A percentile compares a stretch with the other conserved stretches of the same genome.
phyloP scores from a whole-genome alignment of 1,139 yeast species.

The Pichia cactophila region DNA sequence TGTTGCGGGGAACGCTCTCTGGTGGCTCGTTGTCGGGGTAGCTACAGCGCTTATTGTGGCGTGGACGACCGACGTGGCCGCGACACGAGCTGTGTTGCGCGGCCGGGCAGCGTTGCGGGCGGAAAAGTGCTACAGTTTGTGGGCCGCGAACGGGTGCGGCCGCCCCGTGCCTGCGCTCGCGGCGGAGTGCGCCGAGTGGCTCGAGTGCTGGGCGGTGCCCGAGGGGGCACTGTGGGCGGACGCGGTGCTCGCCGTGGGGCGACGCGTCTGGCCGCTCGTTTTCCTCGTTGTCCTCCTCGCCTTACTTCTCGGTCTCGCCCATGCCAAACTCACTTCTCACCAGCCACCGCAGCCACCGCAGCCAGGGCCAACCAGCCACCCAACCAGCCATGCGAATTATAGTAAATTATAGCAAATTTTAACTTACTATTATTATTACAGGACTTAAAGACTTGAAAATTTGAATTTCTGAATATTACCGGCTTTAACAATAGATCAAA shows the following conservation, averaged over 20 bases:
- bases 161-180: slow-evolving; percentile 53
- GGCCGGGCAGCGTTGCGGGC: background rate
- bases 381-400: background rate
- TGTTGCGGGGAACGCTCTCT: too few relatives aligned
- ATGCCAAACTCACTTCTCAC: too few relatives aligned
- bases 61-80: background rate
- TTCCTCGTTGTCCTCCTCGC: background rate
- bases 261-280: background rate
- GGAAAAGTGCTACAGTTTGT: background rate
- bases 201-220: slow-evolving; percentile 35
- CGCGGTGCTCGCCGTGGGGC: background rate
- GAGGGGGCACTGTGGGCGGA: slow-evolving; percentile 21
- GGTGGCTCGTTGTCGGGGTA: background rate
- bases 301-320: background rate
- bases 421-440: too few relatives aligned
- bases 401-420: too few relatives aligned
- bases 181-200: slow-evolving; percentile 51
- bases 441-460: too few relatives aligned
- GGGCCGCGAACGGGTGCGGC: background rate
- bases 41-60: background rate
- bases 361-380: too few relatives aligned
- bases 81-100: background rate
- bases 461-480: too few relatives aligned
- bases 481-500: too few relatives aligned
- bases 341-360: too few relatives aligned